Conservation (phyloP, 352 stramenopile species). For the Aphanomyces stellatus region DNA sequence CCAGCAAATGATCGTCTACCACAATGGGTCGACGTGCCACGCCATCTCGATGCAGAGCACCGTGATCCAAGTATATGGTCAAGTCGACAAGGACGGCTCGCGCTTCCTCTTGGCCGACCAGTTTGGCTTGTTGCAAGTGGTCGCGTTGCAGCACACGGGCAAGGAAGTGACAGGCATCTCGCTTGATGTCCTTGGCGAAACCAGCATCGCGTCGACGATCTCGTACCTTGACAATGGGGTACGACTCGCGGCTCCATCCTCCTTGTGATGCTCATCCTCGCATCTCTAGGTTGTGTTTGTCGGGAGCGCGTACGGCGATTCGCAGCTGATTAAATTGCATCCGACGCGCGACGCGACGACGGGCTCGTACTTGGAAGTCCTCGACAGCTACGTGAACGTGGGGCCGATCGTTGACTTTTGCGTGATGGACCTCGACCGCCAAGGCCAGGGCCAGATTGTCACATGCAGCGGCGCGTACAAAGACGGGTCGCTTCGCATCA, state of each 20-base stretch:
- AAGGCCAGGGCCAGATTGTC: constrained; percentile 93
- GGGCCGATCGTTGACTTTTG: constrained; percentile 98
- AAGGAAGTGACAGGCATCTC: constrained; percentile 75
- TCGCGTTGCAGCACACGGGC: constrained; percentile 70
- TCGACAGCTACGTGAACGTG: constrained; percentile 97
- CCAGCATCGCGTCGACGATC: constrained; percentile 84
- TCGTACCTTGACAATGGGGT: constrained; percentile 91
- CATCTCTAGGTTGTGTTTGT: constrained; percentile 82
- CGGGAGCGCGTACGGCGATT: constrained; percentile 91
- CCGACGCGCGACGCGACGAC: constrained; percentile 55
- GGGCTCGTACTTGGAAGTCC: constrained; percentile 85
- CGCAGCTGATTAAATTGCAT: constrained; percentile 92
- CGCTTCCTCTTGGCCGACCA: constrained; percentile 86
- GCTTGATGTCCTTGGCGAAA: constrained; percentile 91
- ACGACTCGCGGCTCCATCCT: not conserved
- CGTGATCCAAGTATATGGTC: constrained; percentile 83
- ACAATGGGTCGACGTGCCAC: constrained; percentile 82
- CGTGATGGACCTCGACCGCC: constrained; percentile 91
- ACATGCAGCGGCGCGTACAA: constrained; percentile 95
- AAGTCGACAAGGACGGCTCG: constrained; percentile 82
- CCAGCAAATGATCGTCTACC: constrained; percentile 88
- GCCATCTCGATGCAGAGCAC: constrained; percentile 88
- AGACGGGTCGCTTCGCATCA: constrained; percentile 94
- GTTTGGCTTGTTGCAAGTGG: constrained; percentile 83
- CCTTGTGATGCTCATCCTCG: not conserved